Evolutionary conservation across 495 filamentous ascomycete species (phyloP), one percentile per base, ranked within the genome.

Genomic region (Aspergillus coremiiformis): DNA sequence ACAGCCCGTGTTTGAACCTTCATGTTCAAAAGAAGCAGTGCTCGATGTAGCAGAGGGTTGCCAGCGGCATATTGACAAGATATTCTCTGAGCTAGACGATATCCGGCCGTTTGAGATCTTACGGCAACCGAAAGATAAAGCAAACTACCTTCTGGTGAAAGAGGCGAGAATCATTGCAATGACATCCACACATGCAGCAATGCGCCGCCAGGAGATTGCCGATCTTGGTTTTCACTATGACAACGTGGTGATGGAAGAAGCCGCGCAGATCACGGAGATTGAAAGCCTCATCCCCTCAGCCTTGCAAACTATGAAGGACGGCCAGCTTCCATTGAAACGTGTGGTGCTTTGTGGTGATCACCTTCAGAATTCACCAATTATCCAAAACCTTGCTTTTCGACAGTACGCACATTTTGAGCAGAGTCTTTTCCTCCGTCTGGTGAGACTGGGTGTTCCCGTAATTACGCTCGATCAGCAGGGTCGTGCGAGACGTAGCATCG

Each of bases 181-280:
- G 94, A 99, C 93, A 9, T 90, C 89, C 3, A 99, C 93, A 1
- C 93, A 99, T 69, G 94, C 93, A 10, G 93, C 93, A n/a, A 99
- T 98, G 85, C 84, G 91, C 52, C 78, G 90, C 44, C 83, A 87
- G 54, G 93, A 97, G 60, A 99, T 99, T 59, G 84, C 89, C 0
- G 77, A 81, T 17, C 77, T 96, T 39, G 94, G 93, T 5, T 97
- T 99, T 75, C 87, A 90, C 56, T 99, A 97, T 58, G 91, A 97
- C 69, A 97, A 96, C 57, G 86, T 99, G 12, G 76, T 99, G 45
- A 95, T 99, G 92, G 93, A 99, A 78, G 93, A 99, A 73, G 90
- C 93, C 2, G 93, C 93, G 19, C 93, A 99, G 59, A 94, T 97
- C 62, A 97, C 94, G 9, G 93, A 99, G 64, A 87, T 96, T 39